Percentiles rank a stretch among this genome's conserved stretches.
These are phyloP conservation scores for Novymonas esmeraldas DNA, from an alignment of 208 protist genomes.

Conservation along the genomic window DNA sequence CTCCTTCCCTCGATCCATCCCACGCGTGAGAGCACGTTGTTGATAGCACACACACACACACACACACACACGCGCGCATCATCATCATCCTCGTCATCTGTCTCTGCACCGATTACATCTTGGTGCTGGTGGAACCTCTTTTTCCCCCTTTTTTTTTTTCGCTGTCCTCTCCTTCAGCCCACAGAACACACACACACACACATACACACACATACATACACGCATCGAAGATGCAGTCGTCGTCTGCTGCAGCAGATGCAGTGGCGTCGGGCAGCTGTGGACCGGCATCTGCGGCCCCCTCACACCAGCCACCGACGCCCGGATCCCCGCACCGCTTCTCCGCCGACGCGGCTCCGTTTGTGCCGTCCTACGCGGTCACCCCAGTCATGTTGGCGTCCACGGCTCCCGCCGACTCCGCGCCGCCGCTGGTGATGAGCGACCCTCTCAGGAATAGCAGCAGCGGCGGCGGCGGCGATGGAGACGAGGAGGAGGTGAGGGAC, in stretches of 20 bases:
- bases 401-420: conserved; percentile 2
- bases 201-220: too few relatives aligned
- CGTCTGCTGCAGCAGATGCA: not conserved
- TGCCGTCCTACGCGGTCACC: conserved; percentile 53
- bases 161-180: not conserved
- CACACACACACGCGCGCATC: too few relatives aligned
- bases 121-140: too few relatives aligned
- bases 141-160: not conserved
- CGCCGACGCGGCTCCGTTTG: conserved; percentile 54
- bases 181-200: not conserved
- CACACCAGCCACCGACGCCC: not conserved
- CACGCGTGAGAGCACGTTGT: too few relatives aligned
- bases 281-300: not conserved
- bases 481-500: not conserved
- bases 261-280: not conserved
- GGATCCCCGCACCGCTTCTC: conserved; percentile 43
- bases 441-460: not conserved
- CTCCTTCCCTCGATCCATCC: too few relatives aligned
- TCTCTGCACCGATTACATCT: too few relatives aligned
- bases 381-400: not conserved
- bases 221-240: not conserved
- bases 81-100: too few relatives aligned
- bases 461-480: not conserved
- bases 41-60: too few relatives aligned
- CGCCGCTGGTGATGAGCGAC: not conserved